Evolutionary conservation across 2,329 filamentous ascomycete species (phyloP), one percentile per base, ranked within the genome.

Genomic region (Metarhizium robertsii): DNA sequence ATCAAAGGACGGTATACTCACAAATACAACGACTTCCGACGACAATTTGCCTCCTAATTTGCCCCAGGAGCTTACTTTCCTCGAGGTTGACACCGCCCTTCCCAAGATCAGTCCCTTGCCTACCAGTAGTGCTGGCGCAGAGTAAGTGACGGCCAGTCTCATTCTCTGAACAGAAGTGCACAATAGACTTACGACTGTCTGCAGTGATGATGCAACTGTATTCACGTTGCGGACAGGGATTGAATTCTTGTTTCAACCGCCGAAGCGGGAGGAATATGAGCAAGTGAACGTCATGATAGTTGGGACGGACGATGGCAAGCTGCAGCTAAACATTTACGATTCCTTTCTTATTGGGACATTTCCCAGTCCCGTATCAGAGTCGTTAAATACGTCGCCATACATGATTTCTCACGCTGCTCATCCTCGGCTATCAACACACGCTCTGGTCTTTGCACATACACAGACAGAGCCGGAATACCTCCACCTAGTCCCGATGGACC

Each of bases 261-360:
- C 79, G 36, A 78, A 82, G 57, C 78, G 82, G 40, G 80, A 82
- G 53, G 83, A 88, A 52, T 84, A 85, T 59, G 84, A 90, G 60
- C 79, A 83, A n/a, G 85, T 94, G 47, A 88, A 92, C 67, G 81
- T 92, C 60, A 84, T 95, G 73, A 74, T 92, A 5, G 80, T 88
- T 2, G 88, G 88, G 4, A 88, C 85, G 4, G 79, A 81, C 55
- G 80, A 89, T 59, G 88, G 88, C 8, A 79, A 75, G 18, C 76
- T 95, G 13, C 86, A 92, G 65, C 75, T 95, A 18, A 89, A 85
- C 61, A 90, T 95, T 50, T 92, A 92, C 67, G 88, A 95, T 67
- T 92, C 88, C 6, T 90, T 95, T 63, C 79, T 88, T 57, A 86
- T 95, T 56, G 89, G 90, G 3, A 79, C 72, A 13, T 85, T 91